Evolutionary conservation across 2,329 filamentous ascomycete genomes (phyloP).

Genomic region (Helicocarpus griseus): DNA sequence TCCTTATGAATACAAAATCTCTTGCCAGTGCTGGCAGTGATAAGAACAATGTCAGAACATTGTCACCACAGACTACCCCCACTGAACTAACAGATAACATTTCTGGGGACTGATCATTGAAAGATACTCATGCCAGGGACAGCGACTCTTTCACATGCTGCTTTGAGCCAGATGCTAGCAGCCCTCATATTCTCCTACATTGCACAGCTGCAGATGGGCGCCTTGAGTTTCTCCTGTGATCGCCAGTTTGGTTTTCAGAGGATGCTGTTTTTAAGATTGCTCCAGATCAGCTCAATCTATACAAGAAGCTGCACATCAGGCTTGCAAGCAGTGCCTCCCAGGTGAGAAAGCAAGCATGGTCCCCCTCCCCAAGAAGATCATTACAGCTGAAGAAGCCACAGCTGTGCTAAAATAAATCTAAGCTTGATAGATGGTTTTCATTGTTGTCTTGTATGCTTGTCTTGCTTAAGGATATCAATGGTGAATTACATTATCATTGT

Average conservation of each 20-base stretch:
- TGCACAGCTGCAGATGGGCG: background rate
- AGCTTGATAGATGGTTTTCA: background rate
- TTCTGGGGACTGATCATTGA: background rate
- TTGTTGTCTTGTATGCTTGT: background rate
- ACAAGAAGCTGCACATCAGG: background rate
- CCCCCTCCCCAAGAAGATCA: background rate
- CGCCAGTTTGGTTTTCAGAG: background rate
- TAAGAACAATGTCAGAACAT: background rate
- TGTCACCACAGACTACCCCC: background rate
- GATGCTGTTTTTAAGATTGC: background rate
- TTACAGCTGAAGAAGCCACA: background rate
- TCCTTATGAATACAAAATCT: background rate
- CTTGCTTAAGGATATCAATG: too few species aligned
- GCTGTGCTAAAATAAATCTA: background rate
- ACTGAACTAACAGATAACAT: background rate
- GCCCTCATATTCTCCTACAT: background rate
- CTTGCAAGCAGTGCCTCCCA: background rate
- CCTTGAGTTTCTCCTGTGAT: background rate
- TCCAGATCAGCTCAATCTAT: background rate
- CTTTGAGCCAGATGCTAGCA: background rate
- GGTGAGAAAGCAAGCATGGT: background rate
- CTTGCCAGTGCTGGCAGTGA: background rate
- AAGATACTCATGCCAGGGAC: background rate
- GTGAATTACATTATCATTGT: too few species aligned
- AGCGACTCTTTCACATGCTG: background rate